These are phyloP conservation scores for Monosporozyma siamensis DNA, from an alignment of 805 yeast species.

Conservation along the genomic window DNA sequence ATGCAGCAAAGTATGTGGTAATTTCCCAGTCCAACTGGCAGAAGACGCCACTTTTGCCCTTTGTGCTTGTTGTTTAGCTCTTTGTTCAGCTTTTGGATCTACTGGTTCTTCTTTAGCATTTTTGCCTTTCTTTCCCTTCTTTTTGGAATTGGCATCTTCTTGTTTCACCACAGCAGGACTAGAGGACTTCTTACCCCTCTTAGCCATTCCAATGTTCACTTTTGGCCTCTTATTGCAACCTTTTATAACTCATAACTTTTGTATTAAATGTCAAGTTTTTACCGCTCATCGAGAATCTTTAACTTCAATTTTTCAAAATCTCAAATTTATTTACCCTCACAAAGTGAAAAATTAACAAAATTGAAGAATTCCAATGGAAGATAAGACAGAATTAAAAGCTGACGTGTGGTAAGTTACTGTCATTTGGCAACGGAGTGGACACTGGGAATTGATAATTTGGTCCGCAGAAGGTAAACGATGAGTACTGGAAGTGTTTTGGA, in stretches of 20 bases:
- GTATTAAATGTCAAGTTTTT: background rate
- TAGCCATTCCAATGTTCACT: slow-evolving; percentile 8
- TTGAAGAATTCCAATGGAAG: no score
- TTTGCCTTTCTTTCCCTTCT: slow-evolving; percentile 17
- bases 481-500: background rate
- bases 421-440: no score
- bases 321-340: background rate
- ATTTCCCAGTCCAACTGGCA: slow-evolving; percentile 88
- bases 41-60: slow-evolving; percentile 53
- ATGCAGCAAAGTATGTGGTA: slow-evolving; percentile 77
- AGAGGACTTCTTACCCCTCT: slow-evolving; percentile 7
- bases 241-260: no score
- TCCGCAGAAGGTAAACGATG: no score
- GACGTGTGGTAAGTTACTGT: no score
- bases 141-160: slow-evolving; percentile 7
- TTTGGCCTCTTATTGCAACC: no score
- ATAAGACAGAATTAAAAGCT: no score
- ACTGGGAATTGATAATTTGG: no score
- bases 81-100: slow-evolving; percentile 11
- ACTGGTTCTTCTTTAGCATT: slow-evolving; percentile 11
- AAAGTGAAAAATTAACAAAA: background rate
- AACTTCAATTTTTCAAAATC: background rate
- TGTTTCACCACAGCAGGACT: slow-evolving; percentile 4
- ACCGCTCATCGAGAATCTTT: slow-evolving; percentile 1
- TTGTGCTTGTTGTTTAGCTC: slow-evolving; percentile 24